Evolutionary conservation across 164 flowering plant genomes (phyloP).

Genomic region (Aristolochia californica): DNA sequence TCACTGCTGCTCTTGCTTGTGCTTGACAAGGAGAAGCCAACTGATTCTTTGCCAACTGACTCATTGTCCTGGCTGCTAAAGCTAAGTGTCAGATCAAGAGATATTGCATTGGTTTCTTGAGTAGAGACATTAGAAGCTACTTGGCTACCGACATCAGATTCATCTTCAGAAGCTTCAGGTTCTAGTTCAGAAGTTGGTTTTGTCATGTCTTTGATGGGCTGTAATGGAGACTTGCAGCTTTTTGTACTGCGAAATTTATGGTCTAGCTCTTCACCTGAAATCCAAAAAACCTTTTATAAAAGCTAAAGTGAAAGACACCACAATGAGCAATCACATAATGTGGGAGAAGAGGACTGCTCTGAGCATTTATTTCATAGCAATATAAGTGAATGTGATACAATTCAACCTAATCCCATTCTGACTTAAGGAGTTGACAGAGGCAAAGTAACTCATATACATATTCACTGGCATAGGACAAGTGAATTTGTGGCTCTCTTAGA

Average conservation of each 20-base stretch:
- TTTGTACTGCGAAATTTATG: not conserved
- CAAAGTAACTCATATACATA: too few species aligned
- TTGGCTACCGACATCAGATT: slow-evolving; percentile 48
- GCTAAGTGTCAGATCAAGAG: slow-evolving; percentile 49
- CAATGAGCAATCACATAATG: not conserved
- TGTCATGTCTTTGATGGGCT: slow-evolving; percentile 21
- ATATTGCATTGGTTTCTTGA: slow-evolving; percentile 29
- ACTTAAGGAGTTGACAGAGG: too few species aligned
- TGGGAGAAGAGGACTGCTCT: not conserved
- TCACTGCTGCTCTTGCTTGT: slow-evolving; percentile 27
- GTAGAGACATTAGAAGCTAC: slow-evolving; percentile 43
- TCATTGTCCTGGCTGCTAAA: slow-evolving; percentile 19
- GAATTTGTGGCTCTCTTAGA: too few species aligned
- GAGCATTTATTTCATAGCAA: not conserved
- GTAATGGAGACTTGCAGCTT: not conserved
- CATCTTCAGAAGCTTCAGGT: slow-evolving; percentile 36
- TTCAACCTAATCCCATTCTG: not conserved
- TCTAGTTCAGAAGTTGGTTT: slow-evolving; percentile 26
- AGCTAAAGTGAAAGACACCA: not conserved
- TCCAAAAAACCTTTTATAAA: not conserved
- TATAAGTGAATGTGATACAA: not conserved
- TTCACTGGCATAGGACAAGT: too few species aligned
- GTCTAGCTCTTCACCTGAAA: slow-evolving; percentile 13
- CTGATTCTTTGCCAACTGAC: slow-evolving; percentile 12
- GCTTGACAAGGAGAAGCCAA: slow-evolving; percentile 19